Percentiles rank a stretch among this genome's conserved stretches.
These are phyloP conservation scores for Cercospora berteroae DNA, from an alignment of 2,329 filamentous ascomycete genomes.

Conservation along the genomic window DNA sequence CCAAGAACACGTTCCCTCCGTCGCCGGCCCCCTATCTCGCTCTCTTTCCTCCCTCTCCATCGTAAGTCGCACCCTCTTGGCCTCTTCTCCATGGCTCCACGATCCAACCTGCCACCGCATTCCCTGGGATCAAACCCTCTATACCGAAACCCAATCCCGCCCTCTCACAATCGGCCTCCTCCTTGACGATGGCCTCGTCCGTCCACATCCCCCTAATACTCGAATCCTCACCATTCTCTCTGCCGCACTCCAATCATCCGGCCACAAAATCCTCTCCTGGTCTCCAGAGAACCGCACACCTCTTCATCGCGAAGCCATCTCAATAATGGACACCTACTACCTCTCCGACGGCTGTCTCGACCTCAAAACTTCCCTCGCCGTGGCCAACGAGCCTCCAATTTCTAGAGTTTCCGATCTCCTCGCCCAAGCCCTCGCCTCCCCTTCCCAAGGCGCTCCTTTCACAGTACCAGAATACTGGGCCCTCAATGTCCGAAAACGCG, in stretches of 20 bases:
- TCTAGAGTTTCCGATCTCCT: conserved; percentile 59
- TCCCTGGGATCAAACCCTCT: conserved; percentile 42
- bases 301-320: conserved; percentile 49
- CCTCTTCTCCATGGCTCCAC: conserved; percentile 43
- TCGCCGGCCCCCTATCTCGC: conserved; percentile 60
- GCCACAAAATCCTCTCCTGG: conserved; percentile 46
- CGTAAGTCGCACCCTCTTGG: conserved; percentile 39
- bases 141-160: conserved; percentile 22
- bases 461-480: conserved; percentile 68
- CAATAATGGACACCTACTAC: conserved; percentile 61
- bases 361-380: conserved; percentile 54
- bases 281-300: conserved; percentile 47
- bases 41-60: conserved; percentile 50
- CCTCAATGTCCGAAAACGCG: conserved; percentile 58
- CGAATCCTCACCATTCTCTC: conserved; percentile 21
- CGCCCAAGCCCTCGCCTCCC: conserved; percentile 43
- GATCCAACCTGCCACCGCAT: conserved; percentile 44
- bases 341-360: conserved; percentile 64
- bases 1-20: conserved; percentile 63
- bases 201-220: conserved; percentile 27
- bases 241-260: conserved; percentile 19
- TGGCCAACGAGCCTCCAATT: conserved; percentile 59
- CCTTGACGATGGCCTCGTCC: conserved; percentile 31
- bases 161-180: conserved; percentile 29
- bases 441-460: conserved; percentile 40